Conservation (phyloP, 2,329 filamentous ascomycete genomes). For the Fusarium agapanthi region DNA sequence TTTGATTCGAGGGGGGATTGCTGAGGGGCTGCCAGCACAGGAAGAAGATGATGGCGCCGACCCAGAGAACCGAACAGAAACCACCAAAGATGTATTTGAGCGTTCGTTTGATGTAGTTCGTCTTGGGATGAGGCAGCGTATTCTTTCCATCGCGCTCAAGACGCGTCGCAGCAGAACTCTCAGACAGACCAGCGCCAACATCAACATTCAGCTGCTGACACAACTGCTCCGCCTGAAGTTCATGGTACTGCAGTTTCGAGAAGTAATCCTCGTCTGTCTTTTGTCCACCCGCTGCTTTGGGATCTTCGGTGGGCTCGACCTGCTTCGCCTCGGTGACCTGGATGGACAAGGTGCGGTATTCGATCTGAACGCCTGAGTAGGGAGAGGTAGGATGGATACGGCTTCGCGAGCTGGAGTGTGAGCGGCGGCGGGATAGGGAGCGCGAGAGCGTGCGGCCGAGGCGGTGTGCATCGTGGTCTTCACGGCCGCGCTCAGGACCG, state of each 20-base stretch:
- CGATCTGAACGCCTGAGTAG: conserved; percentile 50
- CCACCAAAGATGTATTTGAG: conserved; percentile 56
- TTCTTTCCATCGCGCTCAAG: conserved; percentile 54
- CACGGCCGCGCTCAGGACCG: neutral
- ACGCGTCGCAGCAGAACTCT: conserved; percentile 45
- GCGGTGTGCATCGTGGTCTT: conserved; percentile 5
- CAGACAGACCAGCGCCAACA: conserved; percentile 47
- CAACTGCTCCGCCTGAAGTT: conserved; percentile 46
- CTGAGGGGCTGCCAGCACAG: conserved; percentile 58
- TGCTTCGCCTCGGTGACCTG: conserved; percentile 51
- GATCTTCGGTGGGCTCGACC: conserved; percentile 28
- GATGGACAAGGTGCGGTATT: conserved; percentile 53
- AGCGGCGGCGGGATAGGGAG: conserved; percentile 31
- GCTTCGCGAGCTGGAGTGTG: conserved; percentile 34
- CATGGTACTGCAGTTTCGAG: conserved; percentile 51
- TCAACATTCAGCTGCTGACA: conserved; percentile 53
- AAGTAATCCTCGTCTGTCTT: conserved; percentile 55
- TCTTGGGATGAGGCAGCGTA: conserved; percentile 51
- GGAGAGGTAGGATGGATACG: conserved; percentile 45
- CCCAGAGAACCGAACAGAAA: conserved; percentile 58
- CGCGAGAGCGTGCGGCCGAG: conserved; percentile 23
- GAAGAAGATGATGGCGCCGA: conserved; percentile 58
- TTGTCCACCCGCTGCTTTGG: conserved; percentile 38
- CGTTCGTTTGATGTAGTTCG: conserved; percentile 54
- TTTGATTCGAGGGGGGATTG: conserved; percentile 53